Base-by-base conservation (phyloP, 1,139 yeast genomes). In the Suhomyces bribrorum region DNA sequence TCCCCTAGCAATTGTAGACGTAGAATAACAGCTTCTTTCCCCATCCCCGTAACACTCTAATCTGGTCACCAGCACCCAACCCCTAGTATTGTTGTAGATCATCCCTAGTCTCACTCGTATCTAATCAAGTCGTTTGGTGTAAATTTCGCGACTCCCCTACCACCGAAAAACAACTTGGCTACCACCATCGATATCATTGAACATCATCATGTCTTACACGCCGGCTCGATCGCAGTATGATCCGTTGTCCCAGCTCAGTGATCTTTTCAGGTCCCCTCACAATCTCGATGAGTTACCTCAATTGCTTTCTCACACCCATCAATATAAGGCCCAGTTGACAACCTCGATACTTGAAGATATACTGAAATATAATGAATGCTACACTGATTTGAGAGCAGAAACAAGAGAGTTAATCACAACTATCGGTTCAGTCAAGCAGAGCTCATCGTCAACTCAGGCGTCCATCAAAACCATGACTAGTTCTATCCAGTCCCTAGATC, bases 401-500 rank as follows among this genome's bases (percentile, higher is more conserved):
- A 77, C 86, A 14, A 66, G 71, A 36, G 49, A 53, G 2, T 62
- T 81, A 29, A 79, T 89, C 0, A 54, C 60, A 2, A 56, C 67
- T 6, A 55, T 66, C 24, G 41, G 46, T 4, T 39, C 45, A 7
- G 58, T 71, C 16, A 64, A 64, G 42, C 22, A 37, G 3, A 58
- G 59, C 37, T 62, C 77, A 1, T 37, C 45, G 2, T 34, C 43
- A 2, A 84, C 95, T 0, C 90, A 86, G 43, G 52, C 62, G 5
- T 74, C 82, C 3, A 88, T 90, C 38, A 69, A 81, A 7, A 62
- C 60, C 9, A 84, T 88, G 77, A 90, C 97, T 0, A 69, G 78
- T 5, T 85, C 83, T 34, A 89, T 94, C 42, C 86, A 87, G 50
- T 69, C 75, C 26, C 69, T 92, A 43, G 98, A 92, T 59, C 78